These are phyloP conservation scores for Phyllosticta citribraziliensis DNA, from an alignment of 2,329 filamentous ascomycete genomes.

Conservation along the genomic window DNA sequence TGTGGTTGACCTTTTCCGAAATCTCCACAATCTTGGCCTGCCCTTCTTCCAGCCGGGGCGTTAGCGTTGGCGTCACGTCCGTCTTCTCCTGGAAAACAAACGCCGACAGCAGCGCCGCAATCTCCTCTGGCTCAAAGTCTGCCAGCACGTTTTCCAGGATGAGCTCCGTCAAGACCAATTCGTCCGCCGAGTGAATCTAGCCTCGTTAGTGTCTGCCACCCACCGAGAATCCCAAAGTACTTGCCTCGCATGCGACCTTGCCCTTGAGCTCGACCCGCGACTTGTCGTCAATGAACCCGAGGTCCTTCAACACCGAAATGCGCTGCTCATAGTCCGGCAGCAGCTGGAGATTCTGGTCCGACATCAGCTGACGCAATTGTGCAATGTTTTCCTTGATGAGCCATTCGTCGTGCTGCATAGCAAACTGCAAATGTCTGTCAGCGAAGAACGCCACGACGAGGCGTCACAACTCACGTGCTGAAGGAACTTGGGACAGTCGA, in stretches of 20 bases:
- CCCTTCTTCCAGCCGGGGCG: slow-evolving; percentile 69
- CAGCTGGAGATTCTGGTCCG: slow-evolving; percentile 90
- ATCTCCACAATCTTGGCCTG: slow-evolving; percentile 81
- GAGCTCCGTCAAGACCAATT: slow-evolving; percentile 89
- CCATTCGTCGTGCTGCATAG: slow-evolving; percentile 96
- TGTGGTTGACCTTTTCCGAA: slow-evolving; percentile 81
- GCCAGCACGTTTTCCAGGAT: slow-evolving; percentile 95
- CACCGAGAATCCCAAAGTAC: slow-evolving; percentile 11
- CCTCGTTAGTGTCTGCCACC: slow-evolving; percentile 5
- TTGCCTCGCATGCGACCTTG: slow-evolving; percentile 86
- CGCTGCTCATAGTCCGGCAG: slow-evolving; percentile 95
- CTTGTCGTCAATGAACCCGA: slow-evolving; percentile 82
- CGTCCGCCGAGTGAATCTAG: slow-evolving; percentile 85
- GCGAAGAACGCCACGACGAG: slow-evolving; percentile 3
- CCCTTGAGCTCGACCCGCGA: slow-evolving; percentile 90
- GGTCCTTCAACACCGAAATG: slow-evolving; percentile 80
- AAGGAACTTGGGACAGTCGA: slow-evolving; percentile 66
- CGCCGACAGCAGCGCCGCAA: slow-evolving; percentile 82
- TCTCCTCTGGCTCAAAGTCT: slow-evolving; percentile 91
- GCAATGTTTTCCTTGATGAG: slow-evolving; percentile 89
- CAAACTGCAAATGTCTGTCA: slow-evolving; percentile 49
- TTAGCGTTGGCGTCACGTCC: slow-evolving; percentile 67
- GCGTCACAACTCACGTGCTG: slow-evolving; percentile 63
- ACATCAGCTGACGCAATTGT: slow-evolving; percentile 77
- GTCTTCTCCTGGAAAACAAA: slow-evolving; percentile 99